Evolutionary conservation across 305 asterid genomes (phyloP).

Genomic region (Fraxinus baroniana): DNA sequence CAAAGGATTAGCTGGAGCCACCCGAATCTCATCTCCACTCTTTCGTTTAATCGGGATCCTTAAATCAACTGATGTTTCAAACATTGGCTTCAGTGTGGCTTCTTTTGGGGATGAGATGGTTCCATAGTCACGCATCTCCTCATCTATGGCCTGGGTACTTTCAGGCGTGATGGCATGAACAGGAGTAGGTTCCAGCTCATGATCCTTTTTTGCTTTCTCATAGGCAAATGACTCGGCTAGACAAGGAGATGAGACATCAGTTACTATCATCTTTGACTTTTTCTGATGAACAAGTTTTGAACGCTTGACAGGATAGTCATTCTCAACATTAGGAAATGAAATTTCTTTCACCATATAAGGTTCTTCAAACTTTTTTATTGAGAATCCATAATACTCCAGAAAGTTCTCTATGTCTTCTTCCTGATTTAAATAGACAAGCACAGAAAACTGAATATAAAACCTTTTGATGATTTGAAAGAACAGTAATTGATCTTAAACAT

Average conservation of each 20-base stretch:
- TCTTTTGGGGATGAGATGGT: slow-evolving; percentile 52
- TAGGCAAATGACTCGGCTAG: slow-evolving; percentile 34
- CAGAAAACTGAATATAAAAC: slow-evolving; percentile 13
- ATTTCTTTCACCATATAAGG: slow-evolving; percentile 97
- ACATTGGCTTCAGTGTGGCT: slow-evolving; percentile 31
- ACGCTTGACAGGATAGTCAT: slow-evolving; percentile 79
- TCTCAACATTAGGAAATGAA: slow-evolving; percentile 64
- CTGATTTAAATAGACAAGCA: slow-evolving; percentile 40
- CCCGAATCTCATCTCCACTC: slow-evolving; percentile 33
- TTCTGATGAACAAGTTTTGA: slow-evolving; percentile 80
- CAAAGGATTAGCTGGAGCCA: slow-evolving; percentile 41
- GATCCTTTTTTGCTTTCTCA: slow-evolving; percentile 34
- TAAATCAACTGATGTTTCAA: slow-evolving; percentile 28
- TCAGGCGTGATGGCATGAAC: slow-evolving; percentile 30
- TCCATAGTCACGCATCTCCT: slow-evolving; percentile 52
- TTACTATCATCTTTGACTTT: slow-evolving; percentile 56
- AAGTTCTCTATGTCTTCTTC: slow-evolving; percentile 82
- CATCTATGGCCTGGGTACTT: slow-evolving; percentile 47
- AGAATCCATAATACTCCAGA: slow-evolving; percentile 79
- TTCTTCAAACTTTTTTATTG: slow-evolving; percentile 84
- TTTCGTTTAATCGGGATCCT: slow-evolving; percentile 26
- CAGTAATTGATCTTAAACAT: slow-evolving; percentile 20
- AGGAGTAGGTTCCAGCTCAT: slow-evolving; percentile 35
- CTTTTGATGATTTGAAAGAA: slow-evolving; percentile 23
- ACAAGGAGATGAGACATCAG: slow-evolving; percentile 62